Conservation (phyloP, 202 grass and related monocot species). For the Panicum virgatum region DNA sequence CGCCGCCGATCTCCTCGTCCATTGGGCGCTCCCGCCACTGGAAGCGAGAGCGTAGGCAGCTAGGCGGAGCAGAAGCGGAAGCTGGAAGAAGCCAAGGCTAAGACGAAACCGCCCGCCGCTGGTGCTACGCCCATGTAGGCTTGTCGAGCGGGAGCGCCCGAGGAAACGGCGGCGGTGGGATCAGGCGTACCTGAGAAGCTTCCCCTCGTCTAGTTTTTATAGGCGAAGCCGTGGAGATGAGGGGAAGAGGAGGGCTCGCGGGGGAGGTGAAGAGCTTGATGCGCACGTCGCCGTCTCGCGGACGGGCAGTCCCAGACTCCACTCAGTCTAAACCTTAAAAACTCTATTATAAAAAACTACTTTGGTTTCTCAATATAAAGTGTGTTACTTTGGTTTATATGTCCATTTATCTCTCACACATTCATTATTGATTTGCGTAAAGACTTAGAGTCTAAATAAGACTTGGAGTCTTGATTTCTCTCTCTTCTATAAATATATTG, state of each 20-base stretch:
- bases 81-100: background rate
- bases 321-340: too few relatives aligned
- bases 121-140: background rate
- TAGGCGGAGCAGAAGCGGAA: background rate
- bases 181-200: constrained; percentile 23
- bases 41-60: background rate
- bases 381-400: too few relatives aligned
- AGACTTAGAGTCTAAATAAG: too few relatives aligned
- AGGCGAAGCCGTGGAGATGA: background rate
- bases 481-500: too few relatives aligned
- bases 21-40: constrained; percentile 22
- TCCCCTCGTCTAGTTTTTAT: constrained; percentile 12
- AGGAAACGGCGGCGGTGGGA: constrained; percentile 10
- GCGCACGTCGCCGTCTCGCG: constrained; percentile 43
- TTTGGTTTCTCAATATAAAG: too few relatives aligned
- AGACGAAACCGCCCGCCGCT: background rate
- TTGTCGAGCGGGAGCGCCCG: background rate
- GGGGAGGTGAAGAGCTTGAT: background rate
- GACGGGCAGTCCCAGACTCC: too few relatives aligned
- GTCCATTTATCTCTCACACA: too few relatives aligned
- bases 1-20: constrained; percentile 50
- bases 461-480: too few relatives aligned
- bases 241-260: background rate
- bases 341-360: too few relatives aligned
- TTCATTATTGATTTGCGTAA: too few relatives aligned